Evolutionary conservation across 2,329 filamentous ascomycete species (phyloP), one percentile per base, ranked within the genome.

Genomic region (Penicillium italicum): DNA sequence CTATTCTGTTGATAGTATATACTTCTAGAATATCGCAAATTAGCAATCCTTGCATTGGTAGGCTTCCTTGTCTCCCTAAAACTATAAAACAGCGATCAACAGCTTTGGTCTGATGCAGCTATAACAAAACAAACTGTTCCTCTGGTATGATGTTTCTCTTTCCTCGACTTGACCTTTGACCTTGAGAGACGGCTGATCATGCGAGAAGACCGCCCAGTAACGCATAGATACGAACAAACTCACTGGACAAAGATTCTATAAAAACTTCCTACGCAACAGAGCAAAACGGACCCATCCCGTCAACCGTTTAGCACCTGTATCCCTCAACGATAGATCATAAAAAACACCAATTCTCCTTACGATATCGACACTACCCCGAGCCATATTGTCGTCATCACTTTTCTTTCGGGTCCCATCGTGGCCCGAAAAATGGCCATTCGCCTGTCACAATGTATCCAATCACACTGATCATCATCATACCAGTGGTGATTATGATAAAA

Each of bases 1-100:
- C 33, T 37, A 26, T 11, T n/a, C 9, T 30, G 42, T 47, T 31
- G 31, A 38, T 47, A 10, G 42, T 53, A 53, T 20, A 53, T 53
- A 53, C 26, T 37, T 45, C 31, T 30, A 5, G 18, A 11, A 51
- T 22, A 18, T 33, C n/a, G 16, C 10, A 18, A 14, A 26, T 36
- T 28, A 16, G 18, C 16, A 47, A 18, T 28, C 41, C 10, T 28
- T 41, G 14, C 9, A 41, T 26, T 26, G 2, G 2, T 24, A 40
- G 5, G 20, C n/a, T 12, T 43, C 9, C 6, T 18, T 10, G n/a
- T 6, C 12, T 12, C 20, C 12, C 12, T 44, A 31, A 20, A 31
- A 20, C 9, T 4, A 33, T 22, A 33, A 24, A 22, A 16, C 12
- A 16, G 12, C 26, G 4, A 45, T 14, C 18, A 4, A 9, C n/a